Base-by-base conservation (phyloP, 441 rosid species). In the Breynia disticha region DNA sequence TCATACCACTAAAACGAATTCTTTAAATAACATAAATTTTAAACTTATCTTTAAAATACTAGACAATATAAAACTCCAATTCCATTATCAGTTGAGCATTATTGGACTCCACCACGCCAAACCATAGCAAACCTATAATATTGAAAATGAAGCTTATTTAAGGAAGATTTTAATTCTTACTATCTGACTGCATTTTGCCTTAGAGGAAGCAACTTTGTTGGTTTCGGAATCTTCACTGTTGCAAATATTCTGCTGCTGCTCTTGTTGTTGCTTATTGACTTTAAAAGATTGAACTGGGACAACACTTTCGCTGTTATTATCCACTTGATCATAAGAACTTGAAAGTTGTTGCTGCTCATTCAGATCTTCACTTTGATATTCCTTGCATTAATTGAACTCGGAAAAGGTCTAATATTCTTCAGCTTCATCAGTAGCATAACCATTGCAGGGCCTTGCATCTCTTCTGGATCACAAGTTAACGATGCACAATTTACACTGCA, bases 91-190 rank as follows among this genome's bases (percentile, higher is more conserved):
- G n/a, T n/a, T n/a, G n/a, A n/a, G n/a, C n/a, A n/a, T n/a, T n/a
- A n/a, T n/a, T n/a, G n/a, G n/a, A n/a, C n/a, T n/a, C n/a, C n/a
- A n/a, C n/a, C n/a, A n/a, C n/a, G n/a, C n/a, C n/a, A n/a, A n/a
- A n/a, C n/a, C n/a, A n/a, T n/a, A n/a, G n/a, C n/a, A n/a, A n/a
- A n/a, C n/a, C n/a, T n/a, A n/a, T n/a, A n/a, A n/a, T n/a, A n/a
- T n/a, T n/a, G n/a, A n/a, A 11, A 28, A 11, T 12, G 21, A 8
- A 53, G n/a, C 11, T 42, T 43, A 43, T 55, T 20, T 8, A 43
- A 14, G 19, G 21, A 43, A 11, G 39, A 43, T 55, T 14, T 60
- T 35, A 57, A 55, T 50, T 66, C 66, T 66, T 60, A 66, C 70
- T 7, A 20, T 55, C 21, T 50, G 65, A 55, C 20, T 51, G 20